Conservation (phyloP, 371 early-diverging fungal genomes). For the Circinella umbellata region DNA sequence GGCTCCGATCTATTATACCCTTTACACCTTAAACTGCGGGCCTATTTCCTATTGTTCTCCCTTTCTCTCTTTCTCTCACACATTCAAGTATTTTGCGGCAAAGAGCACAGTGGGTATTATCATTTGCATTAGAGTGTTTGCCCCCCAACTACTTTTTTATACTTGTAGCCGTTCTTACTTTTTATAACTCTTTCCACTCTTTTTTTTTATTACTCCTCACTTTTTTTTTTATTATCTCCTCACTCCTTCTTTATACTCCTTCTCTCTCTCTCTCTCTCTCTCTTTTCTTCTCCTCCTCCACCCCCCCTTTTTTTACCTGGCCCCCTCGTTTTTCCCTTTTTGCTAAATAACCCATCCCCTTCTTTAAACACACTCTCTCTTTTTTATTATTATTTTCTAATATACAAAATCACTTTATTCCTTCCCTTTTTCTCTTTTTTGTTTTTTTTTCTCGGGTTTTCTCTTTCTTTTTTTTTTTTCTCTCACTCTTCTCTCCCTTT, state of each 20-base stretch:
- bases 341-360: conserved; percentile 3
- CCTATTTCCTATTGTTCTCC: neutral
- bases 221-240: too few relatives aligned
- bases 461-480: neutral
- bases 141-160: conserved; percentile 1
- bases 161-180: neutral
- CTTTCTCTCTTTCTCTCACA: too few relatives aligned
- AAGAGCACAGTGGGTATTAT: neutral
- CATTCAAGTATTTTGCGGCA: neutral
- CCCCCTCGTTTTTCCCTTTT: conserved; percentile 12
- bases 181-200: neutral
- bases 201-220: too few relatives aligned
- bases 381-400: neutral
- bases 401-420: neutral
- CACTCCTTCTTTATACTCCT: too few relatives aligned
- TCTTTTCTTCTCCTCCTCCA: too few relatives aligned
- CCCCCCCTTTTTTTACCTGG: too few relatives aligned
- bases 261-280: too few relatives aligned
- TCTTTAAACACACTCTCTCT: neutral
- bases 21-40: neutral
- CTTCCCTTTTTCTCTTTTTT: neutral
- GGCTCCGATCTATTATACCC: conserved; percentile 13
- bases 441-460: conserved; percentile 9
- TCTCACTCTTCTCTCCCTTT: conserved; percentile 5
- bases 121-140: too few relatives aligned